Base-by-base conservation (phyloP, 2,329 filamentous ascomycete species). In the Fusarium acutatum region DNA sequence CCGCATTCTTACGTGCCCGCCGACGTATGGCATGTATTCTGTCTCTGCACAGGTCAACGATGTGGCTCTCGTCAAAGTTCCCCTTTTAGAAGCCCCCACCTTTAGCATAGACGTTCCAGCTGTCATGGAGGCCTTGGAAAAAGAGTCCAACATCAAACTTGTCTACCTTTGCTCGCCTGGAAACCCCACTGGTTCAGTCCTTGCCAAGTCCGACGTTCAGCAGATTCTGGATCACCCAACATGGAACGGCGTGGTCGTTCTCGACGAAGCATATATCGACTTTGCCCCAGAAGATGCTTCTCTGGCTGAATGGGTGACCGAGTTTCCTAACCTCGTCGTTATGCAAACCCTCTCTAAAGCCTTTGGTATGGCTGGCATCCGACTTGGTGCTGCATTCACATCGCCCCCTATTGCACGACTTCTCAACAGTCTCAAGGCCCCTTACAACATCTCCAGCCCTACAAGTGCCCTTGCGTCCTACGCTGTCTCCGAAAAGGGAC, bases 291-390 rank as follows among this genome's bases (percentile, higher is more conserved):
- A 83, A 22, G 91, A 89, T 32, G 88, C 93, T 46, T 97, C 93
- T 74, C 88, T 98, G 32, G 96, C 96, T 32, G 94, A 97, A 83
- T 97, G 94, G 92, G 95, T 97, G 3, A 87, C 89, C 40, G 95
- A 97, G 79, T 97, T 94, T 90, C 95, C 96, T 57, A 99, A 99
- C 82, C 87, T 99, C 32, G 95, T 98, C 24, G 95, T 99, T 64
- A 94, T 98, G 94, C 96, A 99, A 86, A 99, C 96, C 3, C 88
- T 98, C n/a, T 97, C 94, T 78, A 99, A 99, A 83, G 96, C 95
- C 0, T 99, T 99, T 80, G 96, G 96, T 34, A 89, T 99, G 79
- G 96, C 96, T 8, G 96, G 96, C 57, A 97, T 99, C 80, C 89
- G 96, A 22, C 88, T 99, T 3, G 96, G 96, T 52, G 93, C 91